Percentiles rank a stretch among this genome's conserved stretches.
Conservation (phyloP, 2,329 filamentous ascomycete genomes). For the Drechslera avenae region DNA sequence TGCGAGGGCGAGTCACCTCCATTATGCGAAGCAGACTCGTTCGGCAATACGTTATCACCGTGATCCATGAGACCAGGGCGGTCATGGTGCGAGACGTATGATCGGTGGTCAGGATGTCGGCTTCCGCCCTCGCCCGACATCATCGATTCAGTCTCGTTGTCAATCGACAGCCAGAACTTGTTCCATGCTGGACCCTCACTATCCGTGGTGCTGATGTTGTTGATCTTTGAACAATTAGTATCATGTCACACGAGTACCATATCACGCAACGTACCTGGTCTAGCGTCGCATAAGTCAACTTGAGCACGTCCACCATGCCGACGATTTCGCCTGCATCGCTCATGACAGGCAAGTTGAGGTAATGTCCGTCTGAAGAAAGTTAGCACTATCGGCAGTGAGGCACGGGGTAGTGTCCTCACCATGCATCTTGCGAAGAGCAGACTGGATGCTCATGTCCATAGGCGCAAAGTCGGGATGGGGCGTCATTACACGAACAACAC, state of each 20-base stretch:
- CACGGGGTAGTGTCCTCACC: conserved; percentile 61
- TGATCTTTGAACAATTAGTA: conserved; percentile 60
- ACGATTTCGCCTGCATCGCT: conserved; percentile 96
- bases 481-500: conserved; percentile 98
- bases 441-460: conserved; percentile 98
- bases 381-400: conserved; percentile 12
- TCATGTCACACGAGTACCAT: neutral
- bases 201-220: conserved; percentile 87
- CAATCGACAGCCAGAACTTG: conserved; percentile 98
- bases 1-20: conserved; percentile 77
- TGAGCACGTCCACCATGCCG: conserved; percentile 98
- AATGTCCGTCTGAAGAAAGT: conserved; percentile 80
- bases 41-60: conserved; percentile 84
- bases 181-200: conserved; percentile 98
- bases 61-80: conserved; percentile 65
- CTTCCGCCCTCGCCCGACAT: conserved; percentile 88
- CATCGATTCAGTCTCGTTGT: conserved; percentile 94
- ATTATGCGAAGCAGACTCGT: conserved; percentile 92
- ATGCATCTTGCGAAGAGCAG: conserved; percentile 98
- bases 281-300: conserved; percentile 95
- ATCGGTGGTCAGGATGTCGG: conserved; percentile 70
- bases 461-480: conserved; percentile 98
- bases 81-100: conserved; percentile 80
- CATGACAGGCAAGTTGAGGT: conserved; percentile 98
- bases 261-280: conserved; percentile 71